Base-by-base conservation (phyloP, 345 rosid genomes). In the Arabidopsis suecica region DNA sequence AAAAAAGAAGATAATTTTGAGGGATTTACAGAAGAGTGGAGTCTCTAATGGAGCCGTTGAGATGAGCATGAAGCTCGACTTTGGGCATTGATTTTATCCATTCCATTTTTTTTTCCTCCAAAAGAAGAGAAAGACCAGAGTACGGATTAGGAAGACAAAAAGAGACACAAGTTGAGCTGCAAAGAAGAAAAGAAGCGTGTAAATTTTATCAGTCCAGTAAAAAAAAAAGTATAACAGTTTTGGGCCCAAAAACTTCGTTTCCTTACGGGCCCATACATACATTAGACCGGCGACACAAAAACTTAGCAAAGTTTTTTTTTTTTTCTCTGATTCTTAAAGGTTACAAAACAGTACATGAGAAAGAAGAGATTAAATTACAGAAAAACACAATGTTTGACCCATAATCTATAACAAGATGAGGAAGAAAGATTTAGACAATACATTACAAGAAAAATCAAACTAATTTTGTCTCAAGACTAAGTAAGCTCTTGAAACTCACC, bases 41-140 rank as follows among this genome's bases (percentile, higher is more conserved):
- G 84, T 89, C 83, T 73, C 99, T 84, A 72, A 95, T 83, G 74
- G 97, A 95, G 74, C 98, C 99, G 65, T 92, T 92, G 82, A 95
- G 99, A 81, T 95, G 99, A 73, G 99, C 99, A 69, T 95, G 97
- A n/a, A 95, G 84, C 79, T 95, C 97, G 73, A 95, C 65, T 83
- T 95, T 95, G 38, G 98, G 99, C 33, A 95, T 70, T 23, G 93
- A 83, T 25, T 78, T 57, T 54, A 82, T 83, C 89, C 91, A 85
- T 79, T 88, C 93, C 91, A 86, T 85, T 59, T 34, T 50, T 18
- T 20, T 73, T 65, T 65, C 41, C 32, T 51, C 68, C 30, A 61
- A 54, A 11, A 69, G 53, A 30, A 68, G 50, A 48, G 20, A 23
- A 38, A 62, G 37, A 25, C 2, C 36, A 30, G 4, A 28, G 68